A percentile compares a stretch with the other conserved stretches of the same genome.
Conservation (phyloP, 768 basidiomycete genomes). For the Russula virescens region DNA sequence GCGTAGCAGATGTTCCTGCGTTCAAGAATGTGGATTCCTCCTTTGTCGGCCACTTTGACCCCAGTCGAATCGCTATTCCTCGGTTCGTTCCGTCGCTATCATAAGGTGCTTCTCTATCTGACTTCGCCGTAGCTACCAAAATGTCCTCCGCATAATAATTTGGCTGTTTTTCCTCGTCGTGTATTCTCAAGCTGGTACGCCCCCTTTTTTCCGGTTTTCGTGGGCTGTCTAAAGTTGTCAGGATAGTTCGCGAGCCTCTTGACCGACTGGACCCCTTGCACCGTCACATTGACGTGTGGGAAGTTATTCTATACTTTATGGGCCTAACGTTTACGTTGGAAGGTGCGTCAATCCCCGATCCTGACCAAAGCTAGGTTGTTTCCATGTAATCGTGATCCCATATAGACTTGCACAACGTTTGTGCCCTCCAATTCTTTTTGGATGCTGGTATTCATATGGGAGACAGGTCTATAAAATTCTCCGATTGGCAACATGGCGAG, state of each 20-base stretch:
- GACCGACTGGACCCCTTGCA: conserved; percentile 57
- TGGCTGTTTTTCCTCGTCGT: conserved; percentile 75
- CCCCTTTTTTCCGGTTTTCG: background rate
- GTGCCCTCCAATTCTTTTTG: background rate
- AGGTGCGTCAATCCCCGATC: conserved; percentile 43
- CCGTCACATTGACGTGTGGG: conserved; percentile 67
- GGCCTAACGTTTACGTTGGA: conserved; percentile 72
- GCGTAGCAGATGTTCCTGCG: conserved; percentile 59
- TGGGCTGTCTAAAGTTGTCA: conserved; percentile 5
- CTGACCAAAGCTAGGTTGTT: background rate
- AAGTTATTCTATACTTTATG: conserved; percentile 73
- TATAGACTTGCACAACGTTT: conserved; percentile 56
- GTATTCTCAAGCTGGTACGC: conserved; percentile 78
- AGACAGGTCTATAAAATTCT: conserved; percentile 63
- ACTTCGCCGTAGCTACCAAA: conserved; percentile 61
- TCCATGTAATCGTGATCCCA: background rate
- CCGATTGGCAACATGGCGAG: conserved; percentile 71
- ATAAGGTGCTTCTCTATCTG: background rate
- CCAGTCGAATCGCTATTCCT: conserved; percentile 75
- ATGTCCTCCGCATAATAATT: conserved; percentile 67
- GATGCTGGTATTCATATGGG: conserved; percentile 1
- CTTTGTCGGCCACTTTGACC: conserved; percentile 70
- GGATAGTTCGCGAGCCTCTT: conserved; percentile 66
- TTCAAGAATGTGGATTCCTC: conserved; percentile 44
- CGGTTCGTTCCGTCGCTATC: conserved; percentile 35